Percentiles rank a stretch among this genome's conserved stretches.
Evolutionary conservation across 106 monocot genomes (phyloP).

Genomic region (Dioscorea dumetorum): DNA sequence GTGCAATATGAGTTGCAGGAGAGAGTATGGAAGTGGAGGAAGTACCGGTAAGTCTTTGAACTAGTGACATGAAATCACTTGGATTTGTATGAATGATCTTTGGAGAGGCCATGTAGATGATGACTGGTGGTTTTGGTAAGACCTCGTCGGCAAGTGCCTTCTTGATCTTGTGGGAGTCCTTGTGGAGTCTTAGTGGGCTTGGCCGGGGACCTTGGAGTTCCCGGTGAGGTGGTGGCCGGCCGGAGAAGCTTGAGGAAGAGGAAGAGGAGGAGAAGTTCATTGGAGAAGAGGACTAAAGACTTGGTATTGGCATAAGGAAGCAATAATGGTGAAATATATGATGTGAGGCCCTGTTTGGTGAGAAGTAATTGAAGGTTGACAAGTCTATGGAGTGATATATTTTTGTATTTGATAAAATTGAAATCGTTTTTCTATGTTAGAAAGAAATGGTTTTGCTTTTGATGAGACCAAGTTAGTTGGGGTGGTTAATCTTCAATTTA

Average conservation of each 20-base stretch:
- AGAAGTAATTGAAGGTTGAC: too few species aligned
- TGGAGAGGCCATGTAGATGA: constrained; percentile 50
- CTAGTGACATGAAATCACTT: constrained; percentile 44
- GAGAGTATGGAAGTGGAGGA: constrained; percentile 15
- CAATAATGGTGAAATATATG: too few species aligned
- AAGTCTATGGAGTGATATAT: too few species aligned
- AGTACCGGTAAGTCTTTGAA: constrained; percentile 47
- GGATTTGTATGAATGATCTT: constrained; percentile 49
- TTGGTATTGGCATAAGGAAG: too few species aligned
- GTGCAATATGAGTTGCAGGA: constrained; percentile 22
- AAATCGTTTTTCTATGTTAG: too few species aligned
- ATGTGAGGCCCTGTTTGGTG: too few species aligned
- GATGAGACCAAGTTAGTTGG: too few species aligned
- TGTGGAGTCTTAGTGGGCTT: constrained; percentile 35
- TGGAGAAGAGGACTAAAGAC: too few species aligned
- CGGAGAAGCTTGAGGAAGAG: not conserved
- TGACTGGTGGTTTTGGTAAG: constrained; percentile 20
- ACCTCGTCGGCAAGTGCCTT: constrained; percentile 13
- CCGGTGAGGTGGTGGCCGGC: constrained; percentile 12
- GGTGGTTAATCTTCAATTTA: too few species aligned
- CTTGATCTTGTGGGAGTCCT: constrained; percentile 45
- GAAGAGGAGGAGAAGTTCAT: too few species aligned
- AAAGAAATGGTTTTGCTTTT: too few species aligned
- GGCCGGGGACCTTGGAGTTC: constrained; percentile 59
- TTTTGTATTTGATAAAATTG: too few species aligned